Base-by-base conservation (phyloP, 2,329 filamentous ascomycete genomes). In the Cryphonectria carpinicola region DNA sequence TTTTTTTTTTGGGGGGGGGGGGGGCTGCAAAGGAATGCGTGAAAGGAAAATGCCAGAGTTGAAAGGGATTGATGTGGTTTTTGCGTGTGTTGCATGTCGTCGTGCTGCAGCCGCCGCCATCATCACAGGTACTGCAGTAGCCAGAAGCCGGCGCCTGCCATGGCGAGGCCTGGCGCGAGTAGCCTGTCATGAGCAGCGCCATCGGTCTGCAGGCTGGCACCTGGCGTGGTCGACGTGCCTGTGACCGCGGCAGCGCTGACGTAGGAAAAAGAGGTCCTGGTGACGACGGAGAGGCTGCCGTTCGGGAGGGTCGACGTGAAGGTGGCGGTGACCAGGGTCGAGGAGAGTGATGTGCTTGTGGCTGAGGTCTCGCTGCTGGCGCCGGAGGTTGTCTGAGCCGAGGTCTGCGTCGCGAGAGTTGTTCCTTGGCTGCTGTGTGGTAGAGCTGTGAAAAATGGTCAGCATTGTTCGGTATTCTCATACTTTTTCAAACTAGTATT, bases 261-360 rank as follows among this genome's bases (percentile, higher is more conserved):
- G 32, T 80, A 81, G 3, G 87, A 85, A 75, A 80, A 84, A 0
- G 84, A 85, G 1, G 85, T 87, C n/a, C 81, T 81, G 14, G 85
- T 87, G 65, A 86, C 77, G 17, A 83, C 80, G 3, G 82, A 81
- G 67, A 84, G 78, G 43, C 80, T 81, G 37, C 86, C 86, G 65
- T 85, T 78, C 17, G 79, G 74, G 49, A 82, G 76, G 8, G 84
- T 86, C 8, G 83, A 84, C n/a, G 85, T 87, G 71, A 79, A 78
- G 0, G 83, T 84, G 35, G 80, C 76, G 8, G 78, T 75, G 14
- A 77, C 72, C 60, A 74, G 67, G 69, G 68, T 76, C 13, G 75
- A 77, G 72, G 69, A 85, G 76, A 41, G 79, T 73, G 65, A 46
- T 22, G 82, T 81, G 46, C 76, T 78, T 37, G 78, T 73, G 7